Conservation (phyloP, 1,139 yeast species). For the Saccharomyces hybrid region DNA sequence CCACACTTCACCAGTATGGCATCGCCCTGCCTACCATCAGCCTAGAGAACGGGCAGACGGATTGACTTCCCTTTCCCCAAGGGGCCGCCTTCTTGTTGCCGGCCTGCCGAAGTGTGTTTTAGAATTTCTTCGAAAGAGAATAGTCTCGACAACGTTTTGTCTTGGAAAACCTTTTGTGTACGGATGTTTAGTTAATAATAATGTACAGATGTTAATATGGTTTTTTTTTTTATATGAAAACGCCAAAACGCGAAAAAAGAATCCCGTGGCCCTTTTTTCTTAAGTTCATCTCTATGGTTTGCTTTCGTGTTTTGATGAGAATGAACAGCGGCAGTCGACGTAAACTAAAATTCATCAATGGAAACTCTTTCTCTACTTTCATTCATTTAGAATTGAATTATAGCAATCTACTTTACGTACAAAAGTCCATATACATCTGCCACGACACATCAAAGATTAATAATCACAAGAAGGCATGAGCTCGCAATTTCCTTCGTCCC, state of each 20-base stretch:
- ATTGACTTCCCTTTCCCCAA: neutral
- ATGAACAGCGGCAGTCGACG: neutral
- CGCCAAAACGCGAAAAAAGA: neutral
- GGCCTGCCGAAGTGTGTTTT: neutral
- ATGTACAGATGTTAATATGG: neutral
- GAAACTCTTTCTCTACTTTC: neutral
- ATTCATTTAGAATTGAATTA: neutral
- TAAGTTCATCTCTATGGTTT: neutral
- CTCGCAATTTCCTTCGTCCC: constrained; percentile 7
- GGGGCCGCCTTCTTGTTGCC: neutral
- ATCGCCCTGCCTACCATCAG: neutral
- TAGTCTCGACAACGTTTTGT: neutral
- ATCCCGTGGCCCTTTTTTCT: neutral
- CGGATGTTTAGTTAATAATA: neutral
- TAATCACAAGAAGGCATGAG: neutral
- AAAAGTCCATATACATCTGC: neutral
- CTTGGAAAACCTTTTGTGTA: neutral
- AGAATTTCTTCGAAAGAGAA: neutral
- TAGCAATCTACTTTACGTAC: neutral
- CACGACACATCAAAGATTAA: neutral
- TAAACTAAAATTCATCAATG: neutral
- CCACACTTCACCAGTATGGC: neutral
- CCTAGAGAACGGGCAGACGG: neutral
- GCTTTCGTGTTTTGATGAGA: neutral
- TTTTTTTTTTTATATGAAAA: neutral